Evolutionary conservation across 140 eudicot species (phyloP), one percentile per base, ranked within the genome.

Genomic region (Anethum foeniculum): DNA sequence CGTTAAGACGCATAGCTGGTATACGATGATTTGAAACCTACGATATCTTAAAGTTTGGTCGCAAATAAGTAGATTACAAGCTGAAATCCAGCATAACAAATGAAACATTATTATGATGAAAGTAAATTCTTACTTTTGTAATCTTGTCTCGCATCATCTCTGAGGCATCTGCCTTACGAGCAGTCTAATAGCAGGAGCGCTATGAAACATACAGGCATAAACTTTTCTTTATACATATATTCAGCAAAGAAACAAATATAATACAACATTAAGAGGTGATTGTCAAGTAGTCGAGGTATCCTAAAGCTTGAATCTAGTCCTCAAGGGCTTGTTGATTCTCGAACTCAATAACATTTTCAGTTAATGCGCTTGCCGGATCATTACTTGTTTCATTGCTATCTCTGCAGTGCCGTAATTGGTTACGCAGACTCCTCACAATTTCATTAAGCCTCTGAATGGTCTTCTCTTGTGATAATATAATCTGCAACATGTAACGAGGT

Each of bases 391-490:
- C 89, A 21, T 81, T 89, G 74, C 39, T 78, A 54, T 84, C 74
- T 44, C 79, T 84, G 80, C 93, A 89, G 62, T 76, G 89, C 18
- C 56, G 81, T 32, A 89, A 78, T 79, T 89, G 90, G 80, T 87
- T 88, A 73, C 76, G 87, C 32, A 89, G 87, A 79, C 86, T 83
- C 46, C 85, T 56, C 34, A 85, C 89, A 38, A 85, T 87, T 84
- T 89, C 93, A 58, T 83, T 89, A 13, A 89, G 88, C 19, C 77
- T 85, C 77, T 89, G 90, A 74, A 87, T 89, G 76, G 65, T 87
- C 84, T 85, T 89, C 87, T 89, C 93, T 80, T 89, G 93, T 34
- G 90, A 81, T 76, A 89, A 74, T 36, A 89, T 89, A 23, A 89
- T 79, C 82, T 79, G 82, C 82, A 79, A 65, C 39, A 64, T 21